These are phyloP conservation scores for Thalassiosira oceanica DNA, from an alignment of 352 stramenopile species.

Conservation along the genomic window DNA sequence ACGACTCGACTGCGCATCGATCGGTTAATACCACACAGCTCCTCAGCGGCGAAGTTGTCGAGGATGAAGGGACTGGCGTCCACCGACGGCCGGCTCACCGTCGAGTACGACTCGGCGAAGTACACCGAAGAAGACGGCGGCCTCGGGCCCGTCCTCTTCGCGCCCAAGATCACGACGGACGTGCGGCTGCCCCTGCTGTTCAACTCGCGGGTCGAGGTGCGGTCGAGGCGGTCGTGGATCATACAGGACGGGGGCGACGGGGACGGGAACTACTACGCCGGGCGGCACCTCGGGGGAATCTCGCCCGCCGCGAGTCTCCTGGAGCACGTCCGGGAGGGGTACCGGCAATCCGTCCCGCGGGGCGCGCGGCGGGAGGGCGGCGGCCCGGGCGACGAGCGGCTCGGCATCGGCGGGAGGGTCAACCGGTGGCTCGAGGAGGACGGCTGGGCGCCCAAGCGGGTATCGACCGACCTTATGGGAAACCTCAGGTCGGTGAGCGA, in stretches of 20 bases:
- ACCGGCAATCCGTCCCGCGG: conserved; percentile 7
- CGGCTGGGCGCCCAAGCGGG: conserved; percentile 32
- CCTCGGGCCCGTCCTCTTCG: not conserved
- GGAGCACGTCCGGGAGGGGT: conserved; percentile 25
- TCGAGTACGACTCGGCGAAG: conserved; percentile 43
- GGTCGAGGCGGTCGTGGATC: conserved; percentile 25
- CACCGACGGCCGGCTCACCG: not conserved
- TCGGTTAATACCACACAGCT: too few species aligned
- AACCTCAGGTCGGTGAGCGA: conserved; percentile 36
- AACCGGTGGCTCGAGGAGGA: conserved; percentile 38
- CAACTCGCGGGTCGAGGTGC: conserved; percentile 29
- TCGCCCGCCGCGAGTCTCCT: conserved; percentile 12
- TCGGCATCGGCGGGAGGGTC: conserved; percentile 3
- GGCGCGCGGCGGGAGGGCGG: too few species aligned
- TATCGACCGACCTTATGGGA: conserved; percentile 28
- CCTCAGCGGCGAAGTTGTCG: too few species aligned
- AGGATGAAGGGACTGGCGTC: too few species aligned
- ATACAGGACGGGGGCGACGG: conserved; percentile 11
- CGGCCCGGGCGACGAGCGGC: too few species aligned
- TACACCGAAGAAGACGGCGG: conserved; percentile 6
- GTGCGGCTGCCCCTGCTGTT: conserved; percentile 22
- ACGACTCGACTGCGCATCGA: too few species aligned
- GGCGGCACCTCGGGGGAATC: not conserved
- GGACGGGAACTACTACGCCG: conserved; percentile 11
- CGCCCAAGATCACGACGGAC: conserved; percentile 19